Conservation (phyloP, 2,329 filamentous ascomycete genomes). For the Fusarium nanum region DNA sequence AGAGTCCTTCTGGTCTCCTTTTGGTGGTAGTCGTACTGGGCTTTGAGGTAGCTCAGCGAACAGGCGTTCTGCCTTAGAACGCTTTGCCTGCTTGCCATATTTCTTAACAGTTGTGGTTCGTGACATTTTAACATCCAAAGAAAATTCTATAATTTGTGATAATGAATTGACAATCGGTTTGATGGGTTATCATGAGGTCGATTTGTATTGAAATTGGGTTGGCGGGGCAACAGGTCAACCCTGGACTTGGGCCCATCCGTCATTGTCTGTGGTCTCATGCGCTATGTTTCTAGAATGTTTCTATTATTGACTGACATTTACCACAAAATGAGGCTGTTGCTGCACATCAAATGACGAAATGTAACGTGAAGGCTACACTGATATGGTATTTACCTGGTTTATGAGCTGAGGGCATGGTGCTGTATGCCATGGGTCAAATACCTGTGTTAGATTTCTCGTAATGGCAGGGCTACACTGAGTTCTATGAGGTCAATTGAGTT, state of each 20-base stretch:
- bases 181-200: slow-evolving; percentile 4
- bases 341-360: no score
- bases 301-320: background rate
- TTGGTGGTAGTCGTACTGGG: slow-evolving; percentile 54
- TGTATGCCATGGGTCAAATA: background rate
- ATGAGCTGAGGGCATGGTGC: background rate
- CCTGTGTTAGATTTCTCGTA: background rate
- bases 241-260: background rate
- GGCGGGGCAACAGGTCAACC: slow-evolving; percentile 39
- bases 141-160: background rate
- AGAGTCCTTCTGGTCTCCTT: slow-evolving; percentile 37
- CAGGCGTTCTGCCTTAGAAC: slow-evolving; percentile 60
- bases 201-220: slow-evolving; percentile 33
- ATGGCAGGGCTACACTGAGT: background rate
- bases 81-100: slow-evolving; percentile 64
- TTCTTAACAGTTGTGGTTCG: slow-evolving; percentile 57
- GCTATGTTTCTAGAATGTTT: slow-evolving; percentile 10
- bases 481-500: background rate
- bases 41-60: slow-evolving; percentile 65
- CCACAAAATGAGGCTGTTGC: background rate
- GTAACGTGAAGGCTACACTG: background rate
- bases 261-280: background rate
- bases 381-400: background rate
- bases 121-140: slow-evolving; percentile 54
- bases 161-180: background rate